Conservation (phyloP, 1,284 basidiomycete genomes). For the Cryptococcus sp. region DNA sequence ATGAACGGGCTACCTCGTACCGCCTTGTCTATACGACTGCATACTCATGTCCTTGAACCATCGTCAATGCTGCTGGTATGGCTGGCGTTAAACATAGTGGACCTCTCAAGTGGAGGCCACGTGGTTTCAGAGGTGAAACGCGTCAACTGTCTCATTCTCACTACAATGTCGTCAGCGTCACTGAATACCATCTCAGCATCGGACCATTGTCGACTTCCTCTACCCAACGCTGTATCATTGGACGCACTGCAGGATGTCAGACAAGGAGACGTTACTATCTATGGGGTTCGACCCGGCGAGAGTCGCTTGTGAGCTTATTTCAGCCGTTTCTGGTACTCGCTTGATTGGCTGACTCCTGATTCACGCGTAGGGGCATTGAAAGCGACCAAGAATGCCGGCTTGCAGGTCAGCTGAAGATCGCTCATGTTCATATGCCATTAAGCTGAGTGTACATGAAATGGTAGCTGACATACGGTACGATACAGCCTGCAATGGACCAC, state of each 20-base stretch:
- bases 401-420: constrained; percentile 50
- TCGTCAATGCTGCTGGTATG: too few relatives aligned
- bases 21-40: too few relatives aligned
- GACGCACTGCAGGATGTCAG: constrained; percentile 49
- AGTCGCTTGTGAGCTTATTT: constrained; percentile 68
- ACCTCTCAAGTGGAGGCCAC: too few relatives aligned
- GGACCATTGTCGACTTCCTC: background rate
- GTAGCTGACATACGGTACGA: background rate
- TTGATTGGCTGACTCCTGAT: background rate
- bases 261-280: constrained; percentile 74
- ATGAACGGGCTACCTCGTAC: too few relatives aligned
- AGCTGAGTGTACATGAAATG: background rate
- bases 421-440: background rate
- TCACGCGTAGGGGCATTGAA: constrained; percentile 71
- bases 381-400: constrained; percentile 72
- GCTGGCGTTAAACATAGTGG: too few relatives aligned
- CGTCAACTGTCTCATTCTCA: too few relatives aligned
- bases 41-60: too few relatives aligned
- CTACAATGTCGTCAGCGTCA: too few relatives aligned
- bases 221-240: background rate
- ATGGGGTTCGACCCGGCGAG: constrained; percentile 85
- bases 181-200: background rate
- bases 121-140: too few relatives aligned
- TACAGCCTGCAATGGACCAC: constrained; percentile 84
- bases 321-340: background rate